A percentile compares a stretch with the other conserved stretches of the same genome.
These are phyloP conservation scores for Cyclotella kingstonii DNA, from an alignment of 108 stramenopile species.

Conservation along the genomic window DNA sequence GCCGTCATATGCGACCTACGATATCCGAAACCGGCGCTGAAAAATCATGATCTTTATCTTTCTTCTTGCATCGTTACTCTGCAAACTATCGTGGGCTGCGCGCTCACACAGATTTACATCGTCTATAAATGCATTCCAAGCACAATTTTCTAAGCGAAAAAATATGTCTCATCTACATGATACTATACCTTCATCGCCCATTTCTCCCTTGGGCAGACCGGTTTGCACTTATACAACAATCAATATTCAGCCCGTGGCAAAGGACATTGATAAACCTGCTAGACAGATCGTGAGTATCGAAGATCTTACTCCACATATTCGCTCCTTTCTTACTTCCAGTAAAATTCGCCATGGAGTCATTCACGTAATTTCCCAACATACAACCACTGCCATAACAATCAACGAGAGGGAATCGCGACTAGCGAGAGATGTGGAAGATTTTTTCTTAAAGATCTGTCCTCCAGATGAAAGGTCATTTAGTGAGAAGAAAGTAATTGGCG, in stretches of 20 bases:
- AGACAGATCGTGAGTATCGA: slow-evolving; percentile 72
- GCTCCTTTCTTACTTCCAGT: slow-evolving; percentile 44
- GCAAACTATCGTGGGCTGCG: too few relatives aligned
- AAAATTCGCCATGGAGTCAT: slow-evolving; percentile 67
- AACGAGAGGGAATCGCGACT: slow-evolving; percentile 80
- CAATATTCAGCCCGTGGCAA: slow-evolving; percentile 26
- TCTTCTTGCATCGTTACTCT: not conserved
- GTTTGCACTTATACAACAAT: slow-evolving; percentile 40
- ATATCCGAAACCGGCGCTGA: too few relatives aligned
- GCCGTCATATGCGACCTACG: too few relatives aligned
- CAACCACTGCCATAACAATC: slow-evolving; percentile 85
- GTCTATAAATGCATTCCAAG: not conserved
- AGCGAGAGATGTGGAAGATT: slow-evolving; percentile 68
- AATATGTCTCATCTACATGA: not conserved
- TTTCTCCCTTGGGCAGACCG: slow-evolving; percentile 18
- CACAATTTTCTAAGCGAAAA: not conserved
- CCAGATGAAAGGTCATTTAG: slow-evolving; percentile 72
- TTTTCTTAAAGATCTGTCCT: slow-evolving; percentile 60
- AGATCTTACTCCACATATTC: slow-evolving; percentile 76
- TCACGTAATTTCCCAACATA: slow-evolving; percentile 77
- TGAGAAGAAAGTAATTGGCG: slow-evolving; percentile 14
- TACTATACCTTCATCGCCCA: not conserved
- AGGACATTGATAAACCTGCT: slow-evolving; percentile 46
- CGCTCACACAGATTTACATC: too few relatives aligned
- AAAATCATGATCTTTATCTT: not conserved